Evolutionary conservation across 2,329 filamentous ascomycete species (phyloP).

Genomic region (Aspergillus sp.): DNA sequence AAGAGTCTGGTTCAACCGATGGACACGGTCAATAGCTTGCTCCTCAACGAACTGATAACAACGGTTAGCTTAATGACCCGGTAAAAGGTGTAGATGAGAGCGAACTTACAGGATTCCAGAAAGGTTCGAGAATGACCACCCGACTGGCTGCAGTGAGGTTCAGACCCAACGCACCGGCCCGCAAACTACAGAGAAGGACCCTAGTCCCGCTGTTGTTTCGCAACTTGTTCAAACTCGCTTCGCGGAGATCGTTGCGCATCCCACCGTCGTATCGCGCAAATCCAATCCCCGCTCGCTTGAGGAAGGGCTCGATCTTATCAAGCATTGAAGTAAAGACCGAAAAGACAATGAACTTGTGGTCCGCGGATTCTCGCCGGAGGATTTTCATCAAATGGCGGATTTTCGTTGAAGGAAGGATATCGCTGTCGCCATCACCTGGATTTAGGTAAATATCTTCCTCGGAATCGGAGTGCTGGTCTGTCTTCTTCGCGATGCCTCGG

Average conservation of each 20-base stretch:
- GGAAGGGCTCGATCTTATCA: constrained; percentile 89
- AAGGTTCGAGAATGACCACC: constrained; percentile 93
- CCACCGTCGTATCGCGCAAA: constrained; percentile 91
- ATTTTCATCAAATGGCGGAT: constrained; percentile 82
- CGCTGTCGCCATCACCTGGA: constrained; percentile 40
- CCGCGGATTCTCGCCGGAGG: constrained; percentile 69
- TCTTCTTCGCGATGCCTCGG: constrained; percentile 12
- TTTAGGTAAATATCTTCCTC: constrained; percentile 40
- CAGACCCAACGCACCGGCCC: constrained; percentile 87
- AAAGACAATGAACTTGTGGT: constrained; percentile 98
- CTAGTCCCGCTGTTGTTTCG: constrained; percentile 72
- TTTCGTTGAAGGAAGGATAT: constrained; percentile 70
- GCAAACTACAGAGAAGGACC: constrained; percentile 86
- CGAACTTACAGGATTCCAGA: constrained; percentile 83
- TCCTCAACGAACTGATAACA: constrained; percentile 80
- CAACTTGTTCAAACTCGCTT: constrained; percentile 76
- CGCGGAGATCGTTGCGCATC: constrained; percentile 91
- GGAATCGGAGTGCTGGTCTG: constrained; percentile 42
- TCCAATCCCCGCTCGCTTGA: constrained; percentile 68
- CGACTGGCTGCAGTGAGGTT: constrained; percentile 92
- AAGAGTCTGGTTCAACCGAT: constrained; percentile 93
- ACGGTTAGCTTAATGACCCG: constrained; percentile 14
- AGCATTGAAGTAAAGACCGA: constrained; percentile 99
- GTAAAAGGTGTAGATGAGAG: constrained; percentile 10
- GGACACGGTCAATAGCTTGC: constrained; percentile 96